A percentile compares a stretch with the other conserved stretches of the same genome.
phyloP scores from a whole-genome alignment of 305 asterid genomes.

The Solanum hybrid region DNA sequence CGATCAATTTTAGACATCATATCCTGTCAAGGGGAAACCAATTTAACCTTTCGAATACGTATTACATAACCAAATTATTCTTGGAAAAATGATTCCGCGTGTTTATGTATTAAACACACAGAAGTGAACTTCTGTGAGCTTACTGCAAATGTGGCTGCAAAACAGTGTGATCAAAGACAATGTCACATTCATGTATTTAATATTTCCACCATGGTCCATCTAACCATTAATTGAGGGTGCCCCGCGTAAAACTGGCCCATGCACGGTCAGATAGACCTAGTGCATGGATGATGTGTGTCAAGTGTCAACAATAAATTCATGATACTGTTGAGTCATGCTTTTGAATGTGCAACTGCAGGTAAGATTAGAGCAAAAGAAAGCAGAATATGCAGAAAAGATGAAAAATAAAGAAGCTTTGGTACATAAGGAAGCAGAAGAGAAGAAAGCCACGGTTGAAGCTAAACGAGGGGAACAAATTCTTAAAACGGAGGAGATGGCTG shows the following conservation, averaged over 20 bases:
- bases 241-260: neutral
- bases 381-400: slow-evolving; percentile 57
- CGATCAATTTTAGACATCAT: neutral
- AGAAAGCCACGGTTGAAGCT: slow-evolving; percentile 53
- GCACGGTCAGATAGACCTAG: neutral
- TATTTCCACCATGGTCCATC: neutral
- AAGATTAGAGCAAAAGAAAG: slow-evolving; percentile 64
- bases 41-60: neutral
- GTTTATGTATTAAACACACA: neutral
- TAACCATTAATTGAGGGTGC: neutral
- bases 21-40: neutral
- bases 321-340: neutral
- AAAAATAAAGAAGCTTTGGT: slow-evolving; percentile 53
- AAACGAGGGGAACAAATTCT: slow-evolving; percentile 56
- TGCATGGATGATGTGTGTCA: neutral
- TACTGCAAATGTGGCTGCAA: neutral
- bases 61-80: neutral
- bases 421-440: slow-evolving; percentile 80
- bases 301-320: neutral
- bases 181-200: neutral
- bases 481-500: slow-evolving; percentile 65
- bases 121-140: neutral
- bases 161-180: neutral
- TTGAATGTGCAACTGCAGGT: slow-evolving; percentile 30
- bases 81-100: neutral